Evolutionary conservation across 331 rosid species (phyloP).

Genomic region (Quercus tomentella): DNA sequence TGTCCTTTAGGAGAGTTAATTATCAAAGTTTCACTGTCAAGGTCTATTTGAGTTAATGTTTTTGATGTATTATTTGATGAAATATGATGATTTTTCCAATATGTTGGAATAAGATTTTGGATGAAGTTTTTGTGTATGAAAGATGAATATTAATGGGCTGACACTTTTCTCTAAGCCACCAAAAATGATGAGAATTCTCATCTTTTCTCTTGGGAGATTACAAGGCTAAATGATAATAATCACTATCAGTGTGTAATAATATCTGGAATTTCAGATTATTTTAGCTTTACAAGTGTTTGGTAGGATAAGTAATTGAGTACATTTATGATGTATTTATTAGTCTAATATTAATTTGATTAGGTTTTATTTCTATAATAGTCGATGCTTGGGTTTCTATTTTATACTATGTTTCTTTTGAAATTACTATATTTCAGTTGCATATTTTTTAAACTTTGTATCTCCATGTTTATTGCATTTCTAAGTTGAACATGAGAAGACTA

Average conservation of each 20-base stretch:
- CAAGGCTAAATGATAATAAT: background rate
- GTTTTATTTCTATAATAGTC: background rate
- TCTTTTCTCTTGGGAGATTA: background rate
- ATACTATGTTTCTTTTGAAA: background rate
- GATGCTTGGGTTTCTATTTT: background rate
- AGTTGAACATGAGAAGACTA: background rate
- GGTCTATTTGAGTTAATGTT: too few species aligned
- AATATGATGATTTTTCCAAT: background rate
- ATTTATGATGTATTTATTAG: background rate
- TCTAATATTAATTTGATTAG: background rate
- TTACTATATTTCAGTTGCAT: background rate
- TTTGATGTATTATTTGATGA: too few species aligned
- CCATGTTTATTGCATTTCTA: background rate
- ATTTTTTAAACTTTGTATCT: background rate
- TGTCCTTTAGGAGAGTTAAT: too few species aligned
- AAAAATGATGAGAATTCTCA: background rate
- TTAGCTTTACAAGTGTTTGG: background rate
- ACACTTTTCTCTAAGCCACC: background rate
- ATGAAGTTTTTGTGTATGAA: background rate
- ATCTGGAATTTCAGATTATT: background rate
- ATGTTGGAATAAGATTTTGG: background rate
- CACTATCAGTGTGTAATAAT: background rate
- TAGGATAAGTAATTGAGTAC: background rate
- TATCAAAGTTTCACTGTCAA: too few species aligned
- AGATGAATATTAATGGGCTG: background rate